Conservation (phyloP, 2,329 filamentous ascomycete genomes). For the Hypoxylon sp. region DNA sequence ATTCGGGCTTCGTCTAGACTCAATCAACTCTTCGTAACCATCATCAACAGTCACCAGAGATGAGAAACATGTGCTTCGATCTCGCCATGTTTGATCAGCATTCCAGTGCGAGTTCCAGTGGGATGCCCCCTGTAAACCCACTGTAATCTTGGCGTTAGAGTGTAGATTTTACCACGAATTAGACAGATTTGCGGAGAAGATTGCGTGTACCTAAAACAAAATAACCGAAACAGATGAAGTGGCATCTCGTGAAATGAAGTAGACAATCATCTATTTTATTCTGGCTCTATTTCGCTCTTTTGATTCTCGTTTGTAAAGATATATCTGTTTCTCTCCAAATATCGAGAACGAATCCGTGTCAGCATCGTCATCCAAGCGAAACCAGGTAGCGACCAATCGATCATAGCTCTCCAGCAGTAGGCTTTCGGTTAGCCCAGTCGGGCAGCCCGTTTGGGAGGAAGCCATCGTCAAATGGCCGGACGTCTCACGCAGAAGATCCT, state of each 20-base stretch:
- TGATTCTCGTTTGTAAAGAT: not conserved
- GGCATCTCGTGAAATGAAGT: not conserved
- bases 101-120: not conserved
- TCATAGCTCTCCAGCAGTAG: slow-evolving; percentile 5
- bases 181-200: slow-evolving; percentile 29
- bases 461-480: slow-evolving; percentile 19
- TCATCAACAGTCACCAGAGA: not conserved
- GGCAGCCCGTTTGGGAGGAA: not conserved
- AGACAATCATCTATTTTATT: not conserved
- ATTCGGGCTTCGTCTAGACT: not conserved
- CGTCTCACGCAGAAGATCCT: slow-evolving; percentile 34
- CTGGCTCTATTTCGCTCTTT: not conserved
- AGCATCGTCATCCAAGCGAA: not conserved
- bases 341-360: no score
- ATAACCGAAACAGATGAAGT: not conserved
- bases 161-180: slow-evolving; percentile 11
- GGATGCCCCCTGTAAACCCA: slow-evolving; percentile 15
- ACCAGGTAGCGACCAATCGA: not conserved
- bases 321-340: not conserved
- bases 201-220: slow-evolving; percentile 26
- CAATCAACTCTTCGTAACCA: not conserved
- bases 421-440: slow-evolving; percentile 12
- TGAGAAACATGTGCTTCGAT: not conserved
- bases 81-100: not conserved
- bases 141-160: slow-evolving; percentile 15